phyloP scores from a whole-genome alignment of 1,139 yeast species.

The Pneumocystis oryctolagi region DNA sequence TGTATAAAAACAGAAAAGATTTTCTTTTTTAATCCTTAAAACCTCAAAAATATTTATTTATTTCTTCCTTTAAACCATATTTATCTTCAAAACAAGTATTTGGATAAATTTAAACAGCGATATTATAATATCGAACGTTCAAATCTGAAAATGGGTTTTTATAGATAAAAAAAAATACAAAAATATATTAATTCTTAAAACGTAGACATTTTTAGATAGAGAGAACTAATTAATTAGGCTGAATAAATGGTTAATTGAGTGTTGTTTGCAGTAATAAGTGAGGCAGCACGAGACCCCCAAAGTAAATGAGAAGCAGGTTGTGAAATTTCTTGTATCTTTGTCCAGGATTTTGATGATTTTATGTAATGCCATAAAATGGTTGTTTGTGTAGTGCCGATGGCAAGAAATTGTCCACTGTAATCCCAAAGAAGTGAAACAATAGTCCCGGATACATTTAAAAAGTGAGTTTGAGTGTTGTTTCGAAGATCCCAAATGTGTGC shows the following conservation, averaged over 20 bases:
- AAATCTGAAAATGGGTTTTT: neutral
- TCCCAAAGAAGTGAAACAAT: slow-evolving; percentile 28
- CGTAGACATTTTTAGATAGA: too few relatives aligned
- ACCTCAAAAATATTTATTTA: neutral
- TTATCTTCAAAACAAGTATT: neutral
- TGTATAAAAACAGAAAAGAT: neutral
- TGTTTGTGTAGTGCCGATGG: slow-evolving; percentile 14
- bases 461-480: slow-evolving; percentile 18
- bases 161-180: neutral
- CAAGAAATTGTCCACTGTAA: slow-evolving; percentile 28
- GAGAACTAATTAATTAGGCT: neutral
- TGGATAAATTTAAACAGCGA: too few relatives aligned
- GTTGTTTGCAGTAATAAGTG: neutral
- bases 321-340: neutral
- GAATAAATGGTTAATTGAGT: neutral
- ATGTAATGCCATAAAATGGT: slow-evolving; percentile 5
- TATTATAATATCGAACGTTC: neutral
- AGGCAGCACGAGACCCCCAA: slow-evolving; percentile 5
- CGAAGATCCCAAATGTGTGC: slow-evolving; percentile 17
- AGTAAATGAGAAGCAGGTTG: slow-evolving; percentile 3
- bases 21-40: neutral
- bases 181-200: neutral
- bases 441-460: slow-evolving; percentile 15
- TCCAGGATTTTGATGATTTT: slow-evolving; percentile 9
- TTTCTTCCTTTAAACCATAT: neutral